Conservation (phyloP, 2,329 filamentous ascomycete species). For the Xylariaceae sp. region DNA sequence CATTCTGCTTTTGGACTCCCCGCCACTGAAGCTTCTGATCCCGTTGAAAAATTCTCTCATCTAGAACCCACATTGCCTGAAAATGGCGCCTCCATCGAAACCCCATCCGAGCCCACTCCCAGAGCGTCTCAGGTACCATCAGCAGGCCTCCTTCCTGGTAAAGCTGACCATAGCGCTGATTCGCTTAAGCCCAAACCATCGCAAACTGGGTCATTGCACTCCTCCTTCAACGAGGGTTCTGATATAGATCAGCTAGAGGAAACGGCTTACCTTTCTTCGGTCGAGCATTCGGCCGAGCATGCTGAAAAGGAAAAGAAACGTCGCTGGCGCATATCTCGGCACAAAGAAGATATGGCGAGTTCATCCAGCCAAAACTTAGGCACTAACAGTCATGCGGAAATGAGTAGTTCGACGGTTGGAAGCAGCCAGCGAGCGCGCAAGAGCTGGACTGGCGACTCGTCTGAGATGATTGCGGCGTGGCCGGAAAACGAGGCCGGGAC, state of each 20-base stretch:
- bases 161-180: slow-evolving; percentile 51
- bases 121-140: slow-evolving; percentile 55
- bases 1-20: slow-evolving; percentile 56
- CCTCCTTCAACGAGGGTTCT: slow-evolving; percentile 80
- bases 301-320: slow-evolving; percentile 73
- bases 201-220: slow-evolving; percentile 78
- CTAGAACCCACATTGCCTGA: slow-evolving; percentile 35
- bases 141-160: slow-evolving; percentile 50
- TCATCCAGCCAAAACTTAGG: slow-evolving; percentile 59
- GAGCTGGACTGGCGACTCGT: slow-evolving; percentile 59
- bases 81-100: slow-evolving; percentile 35
- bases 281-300: slow-evolving; percentile 52
- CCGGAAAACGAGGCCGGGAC: slow-evolving; percentile 48
- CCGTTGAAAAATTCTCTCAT: slow-evolving; percentile 48
- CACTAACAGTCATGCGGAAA: slow-evolving; percentile 67
- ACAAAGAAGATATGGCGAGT: slow-evolving; percentile 62
- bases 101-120: slow-evolving; percentile 54
- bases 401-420: slow-evolving; percentile 72
- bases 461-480: slow-evolving; percentile 51
- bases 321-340: slow-evolving; percentile 75
- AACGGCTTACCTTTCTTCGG: slow-evolving; percentile 23
- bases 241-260: slow-evolving; percentile 79
- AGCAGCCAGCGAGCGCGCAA: slow-evolving; percentile 60
- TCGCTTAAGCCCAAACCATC: slow-evolving; percentile 72
- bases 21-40: slow-evolving; percentile 52